Evolutionary conservation across 345 rosid genomes (phyloP).

Genomic region (Moricandia arvensis): DNA sequence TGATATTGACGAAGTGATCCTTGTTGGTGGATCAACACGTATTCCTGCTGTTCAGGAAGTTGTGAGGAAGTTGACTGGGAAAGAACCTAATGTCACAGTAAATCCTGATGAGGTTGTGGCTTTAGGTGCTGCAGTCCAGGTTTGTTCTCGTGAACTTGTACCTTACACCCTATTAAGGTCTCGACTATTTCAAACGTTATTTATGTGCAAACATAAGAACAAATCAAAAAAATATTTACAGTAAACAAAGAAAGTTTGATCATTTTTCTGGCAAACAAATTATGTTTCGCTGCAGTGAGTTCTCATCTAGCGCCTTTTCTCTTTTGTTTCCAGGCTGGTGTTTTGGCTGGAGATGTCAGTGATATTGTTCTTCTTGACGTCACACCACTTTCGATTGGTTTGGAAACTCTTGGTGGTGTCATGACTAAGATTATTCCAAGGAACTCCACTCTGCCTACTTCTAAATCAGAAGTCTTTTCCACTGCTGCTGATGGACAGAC

Average conservation of each 20-base stretch:
- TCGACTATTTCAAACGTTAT: not conserved
- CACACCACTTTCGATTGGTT: conserved; percentile 79
- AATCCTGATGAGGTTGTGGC: conserved; percentile 99
- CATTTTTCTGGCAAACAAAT: not conserved
- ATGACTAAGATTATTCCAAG: conserved; percentile 97
- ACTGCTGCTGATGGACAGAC: conserved; percentile 99
- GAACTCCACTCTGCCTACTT: conserved; percentile 89
- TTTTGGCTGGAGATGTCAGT: conserved; percentile 91
- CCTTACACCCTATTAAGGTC: not conserved
- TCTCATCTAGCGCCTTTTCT: not conserved
- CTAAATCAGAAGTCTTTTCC: conserved; percentile 97
- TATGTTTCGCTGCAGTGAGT: not conserved
- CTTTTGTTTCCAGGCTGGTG: conserved; percentile 68
- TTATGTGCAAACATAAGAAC: not conserved
- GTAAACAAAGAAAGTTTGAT: not conserved
- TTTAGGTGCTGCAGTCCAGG: conserved; percentile 99
- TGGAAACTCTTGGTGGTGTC: conserved; percentile 97
- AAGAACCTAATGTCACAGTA: conserved; percentile 93
- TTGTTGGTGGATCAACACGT: conserved; percentile 99
- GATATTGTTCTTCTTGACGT: conserved; percentile 91
- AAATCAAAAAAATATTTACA: too few species aligned
- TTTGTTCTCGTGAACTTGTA: conserved; percentile 20
- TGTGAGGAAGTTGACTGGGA: conserved; percentile 85
- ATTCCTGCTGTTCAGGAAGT: conserved; percentile 96
- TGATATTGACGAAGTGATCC: conserved; percentile 94